Evolutionary conservation across 441 rosid genomes (phyloP), one percentile per base, ranked within the genome.

Genomic region (Rhodomyrtus psidioides): DNA sequence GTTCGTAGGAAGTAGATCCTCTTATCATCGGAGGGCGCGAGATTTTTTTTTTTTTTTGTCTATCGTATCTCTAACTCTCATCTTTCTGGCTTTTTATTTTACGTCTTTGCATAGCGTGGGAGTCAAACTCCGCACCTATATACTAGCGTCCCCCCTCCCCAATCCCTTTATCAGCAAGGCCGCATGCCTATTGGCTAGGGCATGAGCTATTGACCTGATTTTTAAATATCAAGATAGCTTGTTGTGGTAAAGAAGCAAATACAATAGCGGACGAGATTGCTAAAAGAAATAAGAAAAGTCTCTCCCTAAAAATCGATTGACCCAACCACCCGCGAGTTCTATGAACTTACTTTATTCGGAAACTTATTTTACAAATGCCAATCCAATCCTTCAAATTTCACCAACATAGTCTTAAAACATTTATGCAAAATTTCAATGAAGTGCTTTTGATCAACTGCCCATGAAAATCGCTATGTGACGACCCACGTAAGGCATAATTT

Each of bases 401-500:
- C 44, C 0, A 9, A 30, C 0, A 0, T 30, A 28, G 2, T 62
- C 9, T 21, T 30, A 17, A 17, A 62, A 30, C 3, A 17, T 62
- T 62, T 62, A 0, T 30, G 1, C 1, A 2, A 17, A 62, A 30
- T 9, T 62, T 1, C 6, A 30, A 15, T 30, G 58, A 17, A 30
- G 9, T 62, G 6, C 1, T 62, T 62, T 4, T 2, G 0, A 17
- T 8, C 5, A 62, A 62, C 30, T 62, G 24, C 6, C 14, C 5
- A 2, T 0, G 6, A 2, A 62, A 27, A 30, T 13, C 0, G 0
- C 2, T 30, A 17, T 2, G 1, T 30, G 23, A 8, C 42, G 0
- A 58, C 14, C 19, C 34, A n/a, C 2, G 0, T 27, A 27, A 27
- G 5, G 28, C 10, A 59, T 59, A 0, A 0, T 30, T 39, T 30